Evolutionary conservation across 371 early-diverging fungal genomes (phyloP).

Genomic region (Zancudomyces culisetae): DNA sequence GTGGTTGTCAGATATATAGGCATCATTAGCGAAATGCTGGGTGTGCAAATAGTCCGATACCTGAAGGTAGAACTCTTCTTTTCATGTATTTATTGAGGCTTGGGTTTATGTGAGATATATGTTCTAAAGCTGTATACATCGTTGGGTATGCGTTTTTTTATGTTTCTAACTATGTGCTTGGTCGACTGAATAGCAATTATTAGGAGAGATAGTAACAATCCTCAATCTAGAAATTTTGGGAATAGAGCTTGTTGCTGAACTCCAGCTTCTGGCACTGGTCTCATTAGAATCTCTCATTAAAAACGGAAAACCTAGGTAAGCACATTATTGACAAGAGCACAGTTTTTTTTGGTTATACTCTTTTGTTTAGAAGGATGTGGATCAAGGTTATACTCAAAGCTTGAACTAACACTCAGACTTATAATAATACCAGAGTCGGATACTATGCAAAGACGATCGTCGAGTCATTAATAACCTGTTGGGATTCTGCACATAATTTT

Average conservation of each 20-base stretch:
- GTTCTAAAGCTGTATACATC: too few species aligned
- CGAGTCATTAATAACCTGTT: background rate
- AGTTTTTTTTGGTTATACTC: background rate
- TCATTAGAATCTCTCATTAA: background rate
- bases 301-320: background rate
- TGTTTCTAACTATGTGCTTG: too few species aligned
- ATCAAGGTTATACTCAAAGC: too few species aligned
- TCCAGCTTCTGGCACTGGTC: background rate
- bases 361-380: too few species aligned
- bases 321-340: too few species aligned
- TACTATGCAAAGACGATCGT: background rate
- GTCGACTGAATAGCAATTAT: too few species aligned
- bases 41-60: background rate
- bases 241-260: background rate
- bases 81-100: too few species aligned
- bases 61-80: conserved; percentile 1
- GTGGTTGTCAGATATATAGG: background rate
- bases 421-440: background rate
- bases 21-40: background rate
- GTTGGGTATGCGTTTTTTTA: too few species aligned
- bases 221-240: conserved; percentile 2
- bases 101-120: too few species aligned
- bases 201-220: conserved; percentile 2
- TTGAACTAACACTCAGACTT: too few species aligned
- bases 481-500: conserved; percentile 1